Base-by-base conservation (phyloP, 2,329 filamentous ascomycete species). In the Lecanoromycetidae sp. region DNA sequence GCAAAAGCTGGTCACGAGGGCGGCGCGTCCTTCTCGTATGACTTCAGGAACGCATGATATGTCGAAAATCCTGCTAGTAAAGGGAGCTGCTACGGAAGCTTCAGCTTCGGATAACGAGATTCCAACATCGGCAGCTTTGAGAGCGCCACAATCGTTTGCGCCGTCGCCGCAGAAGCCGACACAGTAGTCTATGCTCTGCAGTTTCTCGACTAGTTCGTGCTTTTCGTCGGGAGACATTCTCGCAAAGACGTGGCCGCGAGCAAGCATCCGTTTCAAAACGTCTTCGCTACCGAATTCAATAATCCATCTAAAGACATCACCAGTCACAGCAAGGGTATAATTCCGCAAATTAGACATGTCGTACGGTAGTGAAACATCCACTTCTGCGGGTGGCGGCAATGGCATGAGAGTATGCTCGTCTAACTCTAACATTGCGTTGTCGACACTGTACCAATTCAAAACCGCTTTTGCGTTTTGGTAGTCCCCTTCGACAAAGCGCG, bases 171-270 rank as follows among this genome's bases (percentile, higher is more conserved):
- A 98, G 66, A 98, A 98, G 23, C 91, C 91, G 55, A 80, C 86
- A 57, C 85, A 94, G 63, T 95, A 98, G 61, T 88, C 90, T 54
- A 98, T 87, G 57, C 84, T 90, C 62, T 98, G 93, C 3, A 98
- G 74, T 63, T 95, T 98, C 63, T 96, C 91, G 2, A 98, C 87
- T 2, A 98, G 71, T 63, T 98, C 93, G 60, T 95, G 88, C 63
- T 98, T 98, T 64, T 98, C 91, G 61, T 98, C 93, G 0, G 91
- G 93, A 1, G 90, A 96, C 91, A 98, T 98, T 56, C 91, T 83
- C 3, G 91, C 93, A 64, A 94, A 98, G 1, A 98, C 87, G 63
- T 91, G 90, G 22, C 90, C 88, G 45, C 77, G 77, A 29, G 94
- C 82, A 46, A 98, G 84, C 80, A 96, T 90, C 72, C 91, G 22